phyloP scores from a whole-genome alignment of 2,329 filamentous ascomycete species.

The Pseudogymnoascus sp. region DNA sequence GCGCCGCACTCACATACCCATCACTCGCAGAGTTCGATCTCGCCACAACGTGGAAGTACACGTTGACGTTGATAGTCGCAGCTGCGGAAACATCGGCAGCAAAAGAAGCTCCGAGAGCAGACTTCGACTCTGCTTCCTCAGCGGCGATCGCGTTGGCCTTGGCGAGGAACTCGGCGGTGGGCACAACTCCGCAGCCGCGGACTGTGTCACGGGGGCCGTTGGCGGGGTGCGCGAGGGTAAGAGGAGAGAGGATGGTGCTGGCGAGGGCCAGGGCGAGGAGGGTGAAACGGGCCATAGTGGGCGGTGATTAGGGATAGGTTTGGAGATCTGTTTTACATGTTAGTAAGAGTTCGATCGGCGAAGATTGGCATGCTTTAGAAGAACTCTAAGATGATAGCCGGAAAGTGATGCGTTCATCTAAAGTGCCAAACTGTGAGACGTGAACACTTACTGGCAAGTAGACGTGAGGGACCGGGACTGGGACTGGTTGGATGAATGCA shows the following conservation, averaged over 20 bases:
- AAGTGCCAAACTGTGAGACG: neutral
- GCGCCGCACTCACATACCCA: slow-evolving; percentile 23
- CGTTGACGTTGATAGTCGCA: slow-evolving; percentile 23
- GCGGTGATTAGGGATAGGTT: neutral
- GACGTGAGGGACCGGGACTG: neutral
- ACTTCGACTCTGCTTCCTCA: slow-evolving; percentile 11
- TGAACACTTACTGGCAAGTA: slow-evolving; percentile 2
- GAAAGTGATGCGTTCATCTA: neutral
- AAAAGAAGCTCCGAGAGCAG: neutral
- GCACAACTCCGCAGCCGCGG: slow-evolving; percentile 17
- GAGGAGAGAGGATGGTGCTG: slow-evolving; percentile 5
- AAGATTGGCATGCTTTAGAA: neutral
- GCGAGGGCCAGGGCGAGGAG: slow-evolving; percentile 16
- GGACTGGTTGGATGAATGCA: neutral
- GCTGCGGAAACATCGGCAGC: slow-evolving; percentile 12
- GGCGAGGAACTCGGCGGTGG: slow-evolving; percentile 18
- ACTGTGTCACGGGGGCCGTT: slow-evolving; percentile 12
- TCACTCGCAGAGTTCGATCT: slow-evolving; percentile 16
- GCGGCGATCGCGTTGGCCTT: slow-evolving; percentile 14
- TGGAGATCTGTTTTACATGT: neutral
- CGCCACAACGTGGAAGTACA: slow-evolving; percentile 31
- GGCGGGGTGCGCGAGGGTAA: slow-evolving; percentile 14
- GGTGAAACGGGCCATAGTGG: slow-evolving; percentile 15
- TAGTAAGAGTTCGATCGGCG: neutral
- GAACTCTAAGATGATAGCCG: neutral